phyloP scores from a whole-genome alignment of 2,329 filamentous ascomycete species.

The Ophiostoma angusticollis region DNA sequence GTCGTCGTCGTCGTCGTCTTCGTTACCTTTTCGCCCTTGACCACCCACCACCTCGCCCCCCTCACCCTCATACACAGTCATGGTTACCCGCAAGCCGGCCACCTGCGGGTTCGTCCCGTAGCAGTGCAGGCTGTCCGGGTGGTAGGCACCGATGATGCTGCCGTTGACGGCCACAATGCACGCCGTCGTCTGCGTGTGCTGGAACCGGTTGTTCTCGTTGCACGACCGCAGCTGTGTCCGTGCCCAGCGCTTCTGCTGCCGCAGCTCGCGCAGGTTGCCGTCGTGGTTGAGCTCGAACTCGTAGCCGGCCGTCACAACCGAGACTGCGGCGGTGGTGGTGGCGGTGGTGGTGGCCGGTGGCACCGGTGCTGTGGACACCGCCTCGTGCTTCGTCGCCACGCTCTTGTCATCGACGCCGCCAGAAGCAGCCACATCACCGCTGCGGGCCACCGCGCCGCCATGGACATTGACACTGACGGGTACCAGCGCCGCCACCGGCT shows the following conservation, averaged over 20 bases:
- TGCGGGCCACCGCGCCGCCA: no score
- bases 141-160: slow-evolving; percentile 9
- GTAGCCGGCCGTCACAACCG: slow-evolving; percentile 12
- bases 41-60: background rate
- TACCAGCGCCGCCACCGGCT: background rate
- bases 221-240: slow-evolving; percentile 11
- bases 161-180: slow-evolving; percentile 14
- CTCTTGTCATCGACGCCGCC: no score
- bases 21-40: background rate
- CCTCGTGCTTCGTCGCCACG: no score
- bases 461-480: no score
- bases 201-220: slow-evolving; percentile 14
- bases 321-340: background rate
- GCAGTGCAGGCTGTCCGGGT: slow-evolving; percentile 10
- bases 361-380: background rate
- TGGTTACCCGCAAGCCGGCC: slow-evolving; percentile 13
- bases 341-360: background rate
- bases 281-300: slow-evolving; percentile 15
- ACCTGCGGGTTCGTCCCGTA: slow-evolving; percentile 13
- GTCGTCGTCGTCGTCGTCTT: background rate
- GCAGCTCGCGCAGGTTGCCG: slow-evolving; percentile 11
- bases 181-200: slow-evolving; percentile 14
- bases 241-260: slow-evolving; percentile 12
- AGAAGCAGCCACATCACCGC: no score
- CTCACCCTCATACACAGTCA: slow-evolving; percentile 10